Conservation (phyloP, 768 basidiomycete genomes). For the Serendipita vermifera region DNA sequence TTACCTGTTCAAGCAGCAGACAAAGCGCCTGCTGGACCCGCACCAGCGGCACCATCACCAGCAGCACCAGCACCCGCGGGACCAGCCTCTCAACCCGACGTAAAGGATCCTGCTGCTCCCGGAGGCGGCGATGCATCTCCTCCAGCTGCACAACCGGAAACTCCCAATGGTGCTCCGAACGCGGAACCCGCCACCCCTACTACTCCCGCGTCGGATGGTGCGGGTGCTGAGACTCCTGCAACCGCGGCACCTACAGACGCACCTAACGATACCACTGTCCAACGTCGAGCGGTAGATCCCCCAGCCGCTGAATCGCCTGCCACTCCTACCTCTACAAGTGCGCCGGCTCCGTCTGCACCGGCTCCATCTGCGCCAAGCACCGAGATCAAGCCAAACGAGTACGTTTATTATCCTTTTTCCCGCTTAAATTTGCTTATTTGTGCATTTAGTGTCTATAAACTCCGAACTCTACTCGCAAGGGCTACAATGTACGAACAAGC, state of each 20-base stretch:
- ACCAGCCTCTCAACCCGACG: not conserved
- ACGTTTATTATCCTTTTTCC: not conserved
- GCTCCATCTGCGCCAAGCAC: not conserved
- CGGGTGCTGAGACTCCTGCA: no score
- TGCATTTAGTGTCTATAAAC: not conserved
- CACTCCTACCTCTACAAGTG: not conserved
- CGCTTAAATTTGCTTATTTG: not conserved
- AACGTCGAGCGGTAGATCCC: not conserved
- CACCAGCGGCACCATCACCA: not conserved
- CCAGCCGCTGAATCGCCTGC: not conserved
- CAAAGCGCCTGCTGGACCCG: not conserved
- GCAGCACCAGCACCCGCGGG: not conserved
- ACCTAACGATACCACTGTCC: not conserved
- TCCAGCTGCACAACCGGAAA: not conserved
- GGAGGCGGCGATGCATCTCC: not conserved
- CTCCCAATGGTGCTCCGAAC: not conserved
- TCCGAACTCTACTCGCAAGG: not conserved
- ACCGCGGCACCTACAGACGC: not conserved
- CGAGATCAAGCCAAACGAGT: not conserved
- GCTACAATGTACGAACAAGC: not conserved
- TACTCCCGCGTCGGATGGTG: no score
- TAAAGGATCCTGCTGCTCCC: not conserved
- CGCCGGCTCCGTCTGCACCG: not conserved
- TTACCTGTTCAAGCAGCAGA: not conserved
- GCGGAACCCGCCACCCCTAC: not conserved